These are phyloP conservation scores for Globisporangium paddicum DNA, from an alignment of 352 stramenopile species.

Conservation along the genomic window DNA sequence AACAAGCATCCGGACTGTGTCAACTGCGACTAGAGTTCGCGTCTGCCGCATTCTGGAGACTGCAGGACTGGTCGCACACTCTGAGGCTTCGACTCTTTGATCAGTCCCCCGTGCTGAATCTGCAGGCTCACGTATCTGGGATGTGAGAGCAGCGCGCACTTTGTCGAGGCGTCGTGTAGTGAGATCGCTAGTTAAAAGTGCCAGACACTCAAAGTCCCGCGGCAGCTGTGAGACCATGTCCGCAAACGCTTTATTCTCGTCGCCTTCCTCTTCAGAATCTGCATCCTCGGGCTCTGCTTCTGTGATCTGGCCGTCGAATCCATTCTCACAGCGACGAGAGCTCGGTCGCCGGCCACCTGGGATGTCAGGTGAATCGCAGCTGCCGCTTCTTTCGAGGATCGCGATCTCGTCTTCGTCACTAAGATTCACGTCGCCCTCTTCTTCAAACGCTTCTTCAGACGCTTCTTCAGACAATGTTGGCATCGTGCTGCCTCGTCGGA, in stretches of 20 bases:
- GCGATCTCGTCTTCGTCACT: neutral
- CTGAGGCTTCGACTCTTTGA: neutral
- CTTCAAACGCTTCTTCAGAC: slow-evolving; percentile 6
- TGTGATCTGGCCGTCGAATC: neutral
- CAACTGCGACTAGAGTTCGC: slow-evolving; percentile 12
- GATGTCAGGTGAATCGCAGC: neutral
- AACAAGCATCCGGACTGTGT: slow-evolving; percentile 14
- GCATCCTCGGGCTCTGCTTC: neutral
- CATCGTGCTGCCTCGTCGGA: slow-evolving; percentile 5
- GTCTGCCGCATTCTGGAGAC: slow-evolving; percentile 10
- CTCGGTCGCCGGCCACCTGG: neutral
- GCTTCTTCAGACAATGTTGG: slow-evolving; percentile 8
- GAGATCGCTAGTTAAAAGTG: slow-evolving; percentile 2
- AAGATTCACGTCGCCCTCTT: neutral
- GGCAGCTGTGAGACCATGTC: slow-evolving; percentile 10
- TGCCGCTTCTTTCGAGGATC: neutral
- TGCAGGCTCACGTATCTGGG: neutral
- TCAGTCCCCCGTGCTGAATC: neutral
- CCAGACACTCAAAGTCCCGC: neutral
- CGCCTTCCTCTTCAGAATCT: neutral
- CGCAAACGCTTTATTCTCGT: slow-evolving; percentile 5
- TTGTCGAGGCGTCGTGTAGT: neutral
- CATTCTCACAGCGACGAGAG: neutral
- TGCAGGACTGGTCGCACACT: too few relatives aligned
- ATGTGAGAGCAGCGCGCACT: slow-evolving; percentile 6